phyloP scores from a whole-genome alignment of 75 land plant species.

The Larix kaempferi region DNA sequence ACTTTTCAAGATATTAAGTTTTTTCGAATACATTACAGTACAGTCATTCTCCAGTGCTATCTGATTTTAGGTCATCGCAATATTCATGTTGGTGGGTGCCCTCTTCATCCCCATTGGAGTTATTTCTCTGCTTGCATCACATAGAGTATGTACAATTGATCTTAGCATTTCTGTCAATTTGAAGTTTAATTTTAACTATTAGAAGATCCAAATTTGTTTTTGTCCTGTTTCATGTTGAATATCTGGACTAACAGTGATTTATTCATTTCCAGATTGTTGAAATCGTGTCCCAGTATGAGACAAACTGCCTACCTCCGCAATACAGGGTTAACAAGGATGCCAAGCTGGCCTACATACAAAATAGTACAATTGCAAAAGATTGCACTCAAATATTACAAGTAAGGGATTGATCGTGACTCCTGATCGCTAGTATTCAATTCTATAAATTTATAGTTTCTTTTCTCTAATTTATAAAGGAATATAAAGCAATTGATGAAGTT shows the following conservation, averaged over 20 bases:
- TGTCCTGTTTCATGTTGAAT: neutral
- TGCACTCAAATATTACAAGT: conserved; percentile 40
- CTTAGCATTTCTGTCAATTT: neutral
- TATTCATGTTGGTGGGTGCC: conserved; percentile 47
- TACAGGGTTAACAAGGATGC: conserved; percentile 29
- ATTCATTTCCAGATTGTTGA: conserved; percentile 52
- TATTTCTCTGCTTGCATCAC: conserved; percentile 53
- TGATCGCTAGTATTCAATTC: neutral
- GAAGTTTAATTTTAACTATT: neutral
- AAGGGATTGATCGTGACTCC: neutral
- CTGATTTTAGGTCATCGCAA: conserved; percentile 51
- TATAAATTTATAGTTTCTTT: neutral
- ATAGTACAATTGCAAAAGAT: conserved; percentile 7
- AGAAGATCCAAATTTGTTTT: neutral
- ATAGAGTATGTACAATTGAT: conserved; percentile 22
- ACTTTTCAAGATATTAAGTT: neutral
- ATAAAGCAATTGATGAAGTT: neutral
- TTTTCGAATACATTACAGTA: neutral
- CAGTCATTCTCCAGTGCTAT: conserved; percentile 6
- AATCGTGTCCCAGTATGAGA: conserved; percentile 64
- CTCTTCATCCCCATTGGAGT: conserved; percentile 73
- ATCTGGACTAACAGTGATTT: neutral
- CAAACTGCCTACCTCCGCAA: conserved; percentile 34
- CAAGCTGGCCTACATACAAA: conserved; percentile 29
- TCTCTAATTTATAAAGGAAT: neutral